Evolutionary conservation across 169 alveolate genomes (phyloP).

Genomic region (Plasmodium ovale): DNA sequence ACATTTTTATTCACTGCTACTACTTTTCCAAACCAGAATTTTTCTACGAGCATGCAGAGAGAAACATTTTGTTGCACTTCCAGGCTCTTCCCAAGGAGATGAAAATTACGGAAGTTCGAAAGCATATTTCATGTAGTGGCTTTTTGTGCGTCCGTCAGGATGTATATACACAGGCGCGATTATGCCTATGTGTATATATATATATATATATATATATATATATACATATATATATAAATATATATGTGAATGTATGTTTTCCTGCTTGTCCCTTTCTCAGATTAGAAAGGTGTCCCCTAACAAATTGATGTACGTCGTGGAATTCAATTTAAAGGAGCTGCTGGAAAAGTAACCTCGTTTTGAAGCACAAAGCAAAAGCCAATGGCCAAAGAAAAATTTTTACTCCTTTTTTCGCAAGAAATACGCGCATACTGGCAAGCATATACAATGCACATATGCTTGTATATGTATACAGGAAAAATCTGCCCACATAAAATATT

Average conservation of each 20-base stretch:
- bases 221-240: background rate
- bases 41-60: conserved; percentile 62
- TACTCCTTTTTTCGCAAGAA: no score
- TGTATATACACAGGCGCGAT: background rate
- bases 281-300: conserved; percentile 70
- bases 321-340: conserved; percentile 63
- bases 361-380: background rate
- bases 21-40: conserved; percentile 61
- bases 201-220: background rate
- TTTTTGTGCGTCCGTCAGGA: background rate
- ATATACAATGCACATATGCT: no score
- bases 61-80: conserved; percentile 30
- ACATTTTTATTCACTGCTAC: conserved; percentile 51
- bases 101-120: conserved; percentile 54
- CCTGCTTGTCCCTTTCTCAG: conserved; percentile 11
- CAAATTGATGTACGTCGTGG: conserved; percentile 70
- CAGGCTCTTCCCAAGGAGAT: conserved; percentile 32
- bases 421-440: no score
- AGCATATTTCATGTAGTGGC: background rate
- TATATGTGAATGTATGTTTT: background rate
- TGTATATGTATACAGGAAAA: no score
- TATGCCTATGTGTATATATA: background rate
- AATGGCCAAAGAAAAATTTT: no score
- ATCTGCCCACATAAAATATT: no score
- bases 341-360: background rate